These are phyloP conservation scores for Xylaria acuta DNA, from an alignment of 495 filamentous ascomycete species.

Conservation along the genomic window DNA sequence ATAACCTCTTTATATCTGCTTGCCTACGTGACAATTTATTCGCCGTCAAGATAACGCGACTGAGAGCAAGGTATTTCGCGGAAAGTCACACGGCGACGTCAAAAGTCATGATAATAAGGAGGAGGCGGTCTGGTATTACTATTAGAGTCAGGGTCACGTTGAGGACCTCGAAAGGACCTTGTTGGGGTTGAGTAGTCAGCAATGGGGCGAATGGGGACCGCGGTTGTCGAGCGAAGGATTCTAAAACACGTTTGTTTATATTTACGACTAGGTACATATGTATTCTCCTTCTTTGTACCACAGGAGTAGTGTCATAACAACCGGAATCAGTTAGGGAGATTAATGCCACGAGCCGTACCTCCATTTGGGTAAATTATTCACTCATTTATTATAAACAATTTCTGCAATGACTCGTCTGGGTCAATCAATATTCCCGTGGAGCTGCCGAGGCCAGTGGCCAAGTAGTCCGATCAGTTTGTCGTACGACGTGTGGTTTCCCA, in stretches of 20 bases:
- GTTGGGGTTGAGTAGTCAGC: neutral
- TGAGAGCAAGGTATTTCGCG: neutral
- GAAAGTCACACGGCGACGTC: neutral
- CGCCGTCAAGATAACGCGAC: neutral
- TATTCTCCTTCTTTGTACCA: neutral
- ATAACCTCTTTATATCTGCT: too few species aligned
- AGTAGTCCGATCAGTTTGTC: neutral
- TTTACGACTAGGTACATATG: too few species aligned
- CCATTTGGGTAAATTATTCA: neutral
- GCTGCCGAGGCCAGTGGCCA: too few species aligned
- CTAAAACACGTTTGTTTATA: neutral
- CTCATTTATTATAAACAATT: neutral
- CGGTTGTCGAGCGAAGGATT: neutral
- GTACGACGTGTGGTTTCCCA: too few species aligned
- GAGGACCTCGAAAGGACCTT: neutral
- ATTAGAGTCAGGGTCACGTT: neutral
- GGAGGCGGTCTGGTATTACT: neutral
- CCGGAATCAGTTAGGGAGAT: neutral
- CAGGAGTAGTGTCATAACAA: neutral
- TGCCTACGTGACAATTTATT: too few species aligned
- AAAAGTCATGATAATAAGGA: neutral
- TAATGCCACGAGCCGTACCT: neutral
- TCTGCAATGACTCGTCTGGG: neutral
- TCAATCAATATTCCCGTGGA: neutral
- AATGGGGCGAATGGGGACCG: neutral